phyloP scores from a whole-genome alignment of 805 yeast species.

The Wickerhamomyces bisporus region DNA sequence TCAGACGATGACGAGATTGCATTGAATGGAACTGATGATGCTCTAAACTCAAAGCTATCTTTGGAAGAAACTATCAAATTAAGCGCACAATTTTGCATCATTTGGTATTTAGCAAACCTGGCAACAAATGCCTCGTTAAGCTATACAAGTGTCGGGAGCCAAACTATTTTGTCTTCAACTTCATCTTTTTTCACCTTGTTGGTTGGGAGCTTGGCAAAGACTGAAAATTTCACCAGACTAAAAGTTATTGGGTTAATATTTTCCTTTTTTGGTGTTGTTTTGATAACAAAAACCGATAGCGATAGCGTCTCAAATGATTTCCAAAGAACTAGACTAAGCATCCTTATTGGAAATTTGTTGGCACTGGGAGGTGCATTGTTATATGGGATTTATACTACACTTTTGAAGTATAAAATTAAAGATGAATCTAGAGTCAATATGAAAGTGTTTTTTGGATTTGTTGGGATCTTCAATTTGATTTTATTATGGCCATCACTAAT shows the following conservation, averaged over 20 bases:
- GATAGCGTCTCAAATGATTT: constrained; percentile 16
- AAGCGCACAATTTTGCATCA: constrained; percentile 73
- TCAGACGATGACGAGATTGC: constrained; percentile 26
- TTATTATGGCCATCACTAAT: constrained; percentile 80
- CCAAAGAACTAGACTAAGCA: constrained; percentile 24
- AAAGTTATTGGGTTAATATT: constrained; percentile 68
- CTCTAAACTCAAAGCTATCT: constrained; percentile 28
- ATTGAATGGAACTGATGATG: constrained; percentile 11
- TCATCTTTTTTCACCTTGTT: constrained; percentile 88
- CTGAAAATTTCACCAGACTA: constrained; percentile 60
- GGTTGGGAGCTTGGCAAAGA: constrained; percentile 66
- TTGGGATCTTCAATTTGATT: constrained; percentile 75
- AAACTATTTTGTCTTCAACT: constrained; percentile 88
- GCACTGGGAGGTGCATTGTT: constrained; percentile 85
- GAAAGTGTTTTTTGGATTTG: constrained; percentile 89
- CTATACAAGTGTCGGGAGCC: constrained; percentile 90
- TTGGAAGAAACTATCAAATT: constrained; percentile 63
- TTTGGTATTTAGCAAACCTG: constrained; percentile 90
- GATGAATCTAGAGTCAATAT: constrained; percentile 77
- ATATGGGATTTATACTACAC: constrained; percentile 86
- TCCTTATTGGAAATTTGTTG: constrained; percentile 65
- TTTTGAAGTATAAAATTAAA: constrained; percentile 67
- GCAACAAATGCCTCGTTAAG: constrained; percentile 83
- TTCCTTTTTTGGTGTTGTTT: constrained; percentile 71
- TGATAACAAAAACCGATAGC: constrained; percentile 68